Conservation (phyloP, 2,329 filamentous ascomycete species). For the Colletotrichum aenigma region DNA sequence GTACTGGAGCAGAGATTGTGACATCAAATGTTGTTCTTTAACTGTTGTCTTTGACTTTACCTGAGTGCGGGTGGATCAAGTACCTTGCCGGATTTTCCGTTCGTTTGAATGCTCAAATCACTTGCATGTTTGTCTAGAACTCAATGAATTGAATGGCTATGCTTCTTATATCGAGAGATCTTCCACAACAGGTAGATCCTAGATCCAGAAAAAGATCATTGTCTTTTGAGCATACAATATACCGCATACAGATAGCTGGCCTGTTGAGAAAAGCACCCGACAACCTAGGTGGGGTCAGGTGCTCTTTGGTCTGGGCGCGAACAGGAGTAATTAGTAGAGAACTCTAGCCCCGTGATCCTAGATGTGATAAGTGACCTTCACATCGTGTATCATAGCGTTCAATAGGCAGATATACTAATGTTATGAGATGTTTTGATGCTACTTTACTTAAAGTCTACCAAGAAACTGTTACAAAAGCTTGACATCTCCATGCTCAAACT, state of each 20-base stretch:
- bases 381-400: not conserved
- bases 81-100: no score
- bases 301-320: not conserved
- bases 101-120: no score
- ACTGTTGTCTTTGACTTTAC: no score
- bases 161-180: not conserved
- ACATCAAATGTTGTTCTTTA: no score
- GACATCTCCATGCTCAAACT: not conserved
- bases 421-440: not conserved
- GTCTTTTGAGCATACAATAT: not conserved
- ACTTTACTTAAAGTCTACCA: no score
- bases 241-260: not conserved
- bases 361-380: no score
- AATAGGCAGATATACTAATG: not conserved
- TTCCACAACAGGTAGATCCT: accelerated
- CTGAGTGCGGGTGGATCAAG: no score
- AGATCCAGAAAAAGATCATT: not conserved
- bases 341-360: no score
- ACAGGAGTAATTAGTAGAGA: no score
- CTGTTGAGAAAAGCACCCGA: not conserved
- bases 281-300: not conserved
- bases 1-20: no score
- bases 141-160: accelerated
- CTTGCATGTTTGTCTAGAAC: no score
- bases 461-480: not conserved